Conservation (phyloP, 352 stramenopile genomes). For the Plasmopara muralis region DNA sequence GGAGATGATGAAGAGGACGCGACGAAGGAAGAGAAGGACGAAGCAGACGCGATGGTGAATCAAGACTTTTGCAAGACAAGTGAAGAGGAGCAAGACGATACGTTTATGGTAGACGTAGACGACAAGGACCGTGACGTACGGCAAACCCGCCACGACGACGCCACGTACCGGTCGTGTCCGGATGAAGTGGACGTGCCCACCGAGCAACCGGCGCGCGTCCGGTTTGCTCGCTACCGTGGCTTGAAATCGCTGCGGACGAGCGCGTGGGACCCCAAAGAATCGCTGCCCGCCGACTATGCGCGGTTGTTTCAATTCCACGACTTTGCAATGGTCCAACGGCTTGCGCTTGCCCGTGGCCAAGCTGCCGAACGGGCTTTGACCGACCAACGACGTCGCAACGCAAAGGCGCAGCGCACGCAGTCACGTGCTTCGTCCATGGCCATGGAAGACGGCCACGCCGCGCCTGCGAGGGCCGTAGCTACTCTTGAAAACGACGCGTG, state of each 20-base stretch:
- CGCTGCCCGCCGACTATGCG: constrained; percentile 95
- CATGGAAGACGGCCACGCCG: constrained; percentile 71
- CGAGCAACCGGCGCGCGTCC: constrained; percentile 55
- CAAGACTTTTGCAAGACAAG: constrained; percentile 79
- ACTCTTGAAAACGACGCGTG: constrained; percentile 16
- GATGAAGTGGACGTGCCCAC: constrained; percentile 88
- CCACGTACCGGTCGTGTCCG: constrained; percentile 92
- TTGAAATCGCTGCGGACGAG: constrained; percentile 96
- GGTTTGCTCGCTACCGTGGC: constrained; percentile 90
- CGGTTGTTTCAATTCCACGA: constrained; percentile 96
- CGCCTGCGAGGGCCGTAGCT: constrained; percentile 28
- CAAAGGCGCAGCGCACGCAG: constrained; percentile 25
- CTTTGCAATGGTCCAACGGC: constrained; percentile 92
- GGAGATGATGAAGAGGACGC: constrained; percentile 54
- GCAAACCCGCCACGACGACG: constrained; percentile 84
- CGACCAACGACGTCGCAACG: constrained; percentile 54
- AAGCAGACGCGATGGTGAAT: constrained; percentile 35
- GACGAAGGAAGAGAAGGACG: constrained; percentile 64
- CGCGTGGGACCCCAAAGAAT: constrained; percentile 97
- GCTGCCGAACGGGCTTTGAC: constrained; percentile 67
- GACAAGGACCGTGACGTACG: constrained; percentile 36
- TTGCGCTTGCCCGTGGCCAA: constrained; percentile 82
- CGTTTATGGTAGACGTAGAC: constrained; percentile 73
- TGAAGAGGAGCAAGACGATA: constrained; percentile 51
- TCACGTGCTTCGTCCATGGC: constrained; percentile 53